Conservation (phyloP, 2,329 filamentous ascomycete species). For the Beauveria medogensis region DNA sequence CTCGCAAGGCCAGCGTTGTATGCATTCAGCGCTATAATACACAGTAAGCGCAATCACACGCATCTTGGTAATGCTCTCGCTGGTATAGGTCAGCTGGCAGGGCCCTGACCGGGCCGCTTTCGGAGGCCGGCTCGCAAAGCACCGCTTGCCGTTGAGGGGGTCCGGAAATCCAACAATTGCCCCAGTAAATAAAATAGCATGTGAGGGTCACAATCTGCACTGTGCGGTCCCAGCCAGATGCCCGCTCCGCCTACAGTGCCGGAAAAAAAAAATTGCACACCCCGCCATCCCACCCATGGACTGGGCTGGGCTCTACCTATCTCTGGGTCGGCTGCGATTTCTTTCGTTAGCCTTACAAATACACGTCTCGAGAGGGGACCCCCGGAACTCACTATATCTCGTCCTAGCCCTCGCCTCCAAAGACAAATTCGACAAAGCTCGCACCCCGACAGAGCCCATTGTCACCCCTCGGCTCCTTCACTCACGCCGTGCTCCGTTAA, state of each 20-base stretch:
- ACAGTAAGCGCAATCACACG: not conserved
- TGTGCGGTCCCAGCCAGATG: not conserved
- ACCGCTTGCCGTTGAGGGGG: conserved; percentile 8
- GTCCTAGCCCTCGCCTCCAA: not conserved
- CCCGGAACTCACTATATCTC: not conserved
- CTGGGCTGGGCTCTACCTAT: conserved; percentile 1
- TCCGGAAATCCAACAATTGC: not conserved
- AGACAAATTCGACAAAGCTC: not conserved
- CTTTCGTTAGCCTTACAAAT: conserved; percentile 11
- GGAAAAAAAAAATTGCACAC: conserved; percentile 2
- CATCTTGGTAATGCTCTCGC: conserved; percentile 7
- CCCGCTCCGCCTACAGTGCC: conserved; percentile 7
- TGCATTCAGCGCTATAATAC: not conserved
- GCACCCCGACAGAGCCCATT: not conserved
- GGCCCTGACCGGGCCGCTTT: conserved; percentile 8
- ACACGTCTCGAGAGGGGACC: conserved; percentile 4
- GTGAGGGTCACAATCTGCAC: conserved; percentile 7
- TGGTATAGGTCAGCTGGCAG: conserved; percentile 9
- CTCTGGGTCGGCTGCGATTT: not conserved
- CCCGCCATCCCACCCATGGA: conserved; percentile 8
- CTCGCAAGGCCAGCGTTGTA: not conserved
- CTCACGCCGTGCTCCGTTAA: not conserved
- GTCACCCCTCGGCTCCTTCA: not conserved
- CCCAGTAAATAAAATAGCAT: not conserved
- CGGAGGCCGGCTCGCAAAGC: conserved; percentile 7